A percentile compares a stretch with the other conserved stretches of the same genome.
These are phyloP conservation scores for Entoloma clypeatum DNA, from an alignment of 1,284 basidiomycete species.

Conservation along the genomic window DNA sequence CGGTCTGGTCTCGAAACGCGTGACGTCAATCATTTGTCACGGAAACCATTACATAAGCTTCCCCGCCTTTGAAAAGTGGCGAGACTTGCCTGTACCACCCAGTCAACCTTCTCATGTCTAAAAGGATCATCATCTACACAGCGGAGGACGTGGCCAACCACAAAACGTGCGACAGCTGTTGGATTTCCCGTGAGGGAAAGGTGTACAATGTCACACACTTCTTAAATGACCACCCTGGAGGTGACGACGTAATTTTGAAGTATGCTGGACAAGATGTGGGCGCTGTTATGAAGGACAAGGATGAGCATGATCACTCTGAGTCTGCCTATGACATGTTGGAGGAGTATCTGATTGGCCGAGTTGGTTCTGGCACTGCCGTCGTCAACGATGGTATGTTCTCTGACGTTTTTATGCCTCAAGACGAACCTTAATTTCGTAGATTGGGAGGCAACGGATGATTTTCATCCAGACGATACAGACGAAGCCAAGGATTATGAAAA, in stretches of 20 bases:
- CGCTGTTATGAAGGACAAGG: constrained; percentile 75
- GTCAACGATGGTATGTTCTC: constrained; percentile 70
- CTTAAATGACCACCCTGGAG: constrained; percentile 80
- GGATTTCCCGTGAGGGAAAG: constrained; percentile 69
- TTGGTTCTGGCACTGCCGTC: constrained; percentile 73
- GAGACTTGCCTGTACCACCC: background rate
- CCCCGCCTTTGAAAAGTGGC: constrained; percentile 12
- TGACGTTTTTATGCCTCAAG: background rate
- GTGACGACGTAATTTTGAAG: constrained; percentile 77
- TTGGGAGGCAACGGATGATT: constrained; percentile 85
- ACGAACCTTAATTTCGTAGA: constrained; percentile 42
- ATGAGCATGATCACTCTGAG: constrained; percentile 92
- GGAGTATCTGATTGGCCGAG: constrained; percentile 79
- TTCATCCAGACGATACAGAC: constrained; percentile 87
- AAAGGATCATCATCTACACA: constrained; percentile 66
- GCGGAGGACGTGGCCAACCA: constrained; percentile 67
- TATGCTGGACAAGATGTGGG: constrained; percentile 86
- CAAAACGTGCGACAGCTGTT: constrained; percentile 57
- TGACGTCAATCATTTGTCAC: too few species aligned
- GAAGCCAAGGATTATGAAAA: constrained; percentile 75
- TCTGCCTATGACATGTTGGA: constrained; percentile 91
- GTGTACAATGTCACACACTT: constrained; percentile 81
- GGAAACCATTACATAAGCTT: too few species aligned
- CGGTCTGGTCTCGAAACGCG: too few species aligned
- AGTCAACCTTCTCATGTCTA: background rate